A percentile compares a stretch with the other conserved stretches of the same genome.
Evolutionary conservation across 148 eudicot species (phyloP).

Genomic region (Persicaria maculosa): DNA sequence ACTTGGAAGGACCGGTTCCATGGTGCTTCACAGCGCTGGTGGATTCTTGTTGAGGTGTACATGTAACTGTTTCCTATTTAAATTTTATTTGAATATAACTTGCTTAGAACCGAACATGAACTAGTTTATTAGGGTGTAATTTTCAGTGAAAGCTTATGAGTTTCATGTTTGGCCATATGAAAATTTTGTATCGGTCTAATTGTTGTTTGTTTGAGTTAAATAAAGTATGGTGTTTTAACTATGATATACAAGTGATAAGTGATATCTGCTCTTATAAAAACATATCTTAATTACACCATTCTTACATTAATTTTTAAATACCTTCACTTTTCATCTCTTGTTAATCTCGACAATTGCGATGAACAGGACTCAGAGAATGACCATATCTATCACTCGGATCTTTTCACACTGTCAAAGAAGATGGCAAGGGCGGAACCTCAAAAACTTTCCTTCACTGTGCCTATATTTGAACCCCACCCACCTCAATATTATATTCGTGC

Average conservation of each 20-base stretch:
- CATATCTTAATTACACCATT: too few relatives aligned
- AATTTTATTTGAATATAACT: background rate
- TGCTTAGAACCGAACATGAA: background rate
- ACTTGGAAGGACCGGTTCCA: conserved; percentile 97
- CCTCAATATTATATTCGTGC: conserved; percentile 94
- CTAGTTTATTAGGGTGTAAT: background rate
- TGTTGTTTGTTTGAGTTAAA: background rate
- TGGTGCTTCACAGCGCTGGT: conserved; percentile 86
- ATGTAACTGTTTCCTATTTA: background rate
- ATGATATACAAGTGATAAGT: too few relatives aligned
- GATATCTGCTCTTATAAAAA: too few relatives aligned
- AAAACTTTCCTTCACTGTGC: conserved; percentile 90
- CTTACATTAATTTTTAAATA: too few relatives aligned
- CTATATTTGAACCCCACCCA: conserved; percentile 99
- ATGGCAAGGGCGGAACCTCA: conserved; percentile 83
- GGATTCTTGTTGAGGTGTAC: conserved; percentile 89
- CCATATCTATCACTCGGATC: conserved; percentile 95
- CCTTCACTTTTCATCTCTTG: background rate
- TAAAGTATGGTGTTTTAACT: background rate
- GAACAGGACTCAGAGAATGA: conserved; percentile 92
- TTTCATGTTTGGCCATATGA: background rate
- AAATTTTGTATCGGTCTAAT: background rate
- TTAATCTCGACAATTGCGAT: background rate
- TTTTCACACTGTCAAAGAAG: conserved; percentile 74
- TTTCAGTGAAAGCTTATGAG: background rate